Percentiles rank a stretch among this genome's conserved stretches.
Evolutionary conservation across 2,329 filamentous ascomycete genomes (phyloP).

Genomic region (Fusarium falciforme): DNA sequence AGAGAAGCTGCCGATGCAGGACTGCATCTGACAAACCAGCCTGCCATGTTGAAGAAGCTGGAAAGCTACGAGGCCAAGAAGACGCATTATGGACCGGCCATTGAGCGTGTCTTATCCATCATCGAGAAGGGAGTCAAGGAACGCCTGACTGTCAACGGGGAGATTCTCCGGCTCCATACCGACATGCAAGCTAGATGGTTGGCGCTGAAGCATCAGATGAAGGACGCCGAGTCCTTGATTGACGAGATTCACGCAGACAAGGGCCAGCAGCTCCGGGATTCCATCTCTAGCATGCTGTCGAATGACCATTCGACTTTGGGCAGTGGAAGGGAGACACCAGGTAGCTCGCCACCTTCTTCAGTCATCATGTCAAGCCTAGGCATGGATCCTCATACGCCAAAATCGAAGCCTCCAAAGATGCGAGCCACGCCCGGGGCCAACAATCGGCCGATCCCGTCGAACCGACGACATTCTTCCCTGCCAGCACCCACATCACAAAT

Average conservation of each 20-base stretch:
- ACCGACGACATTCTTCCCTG: conserved; percentile 61
- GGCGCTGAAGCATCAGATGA: conserved; percentile 79
- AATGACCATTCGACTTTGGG: conserved; percentile 79
- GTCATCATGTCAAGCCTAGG: conserved; percentile 69
- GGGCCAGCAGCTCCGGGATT: conserved; percentile 86
- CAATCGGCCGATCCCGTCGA: conserved; percentile 57
- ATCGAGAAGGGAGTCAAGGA: conserved; percentile 97
- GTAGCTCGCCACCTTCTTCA: conserved; percentile 73
- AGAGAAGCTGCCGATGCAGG: conserved; percentile 82
- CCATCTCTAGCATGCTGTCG: conserved; percentile 90
- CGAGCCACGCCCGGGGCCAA: conserved; percentile 62
- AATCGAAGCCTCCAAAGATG: conserved; percentile 54
- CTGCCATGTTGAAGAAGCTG: conserved; percentile 81
- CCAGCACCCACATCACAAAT: conserved; percentile 56
- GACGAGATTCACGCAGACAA: conserved; percentile 77
- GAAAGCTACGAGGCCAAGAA: conserved; percentile 97
- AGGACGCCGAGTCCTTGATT: conserved; percentile 78
- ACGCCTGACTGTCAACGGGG: conserved; percentile 94
- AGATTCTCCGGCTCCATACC: conserved; percentile 86
- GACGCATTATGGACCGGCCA: conserved; percentile 91
- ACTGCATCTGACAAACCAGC: conserved; percentile 77
- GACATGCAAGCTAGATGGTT: conserved; percentile 89
- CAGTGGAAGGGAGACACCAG: conserved; percentile 77
- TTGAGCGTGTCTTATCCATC: conserved; percentile 89
- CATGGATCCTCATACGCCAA: conserved; percentile 60